These are phyloP conservation scores for Boechera stricta DNA, from an alignment of 345 rosid genomes.

Conservation along the genomic window DNA sequence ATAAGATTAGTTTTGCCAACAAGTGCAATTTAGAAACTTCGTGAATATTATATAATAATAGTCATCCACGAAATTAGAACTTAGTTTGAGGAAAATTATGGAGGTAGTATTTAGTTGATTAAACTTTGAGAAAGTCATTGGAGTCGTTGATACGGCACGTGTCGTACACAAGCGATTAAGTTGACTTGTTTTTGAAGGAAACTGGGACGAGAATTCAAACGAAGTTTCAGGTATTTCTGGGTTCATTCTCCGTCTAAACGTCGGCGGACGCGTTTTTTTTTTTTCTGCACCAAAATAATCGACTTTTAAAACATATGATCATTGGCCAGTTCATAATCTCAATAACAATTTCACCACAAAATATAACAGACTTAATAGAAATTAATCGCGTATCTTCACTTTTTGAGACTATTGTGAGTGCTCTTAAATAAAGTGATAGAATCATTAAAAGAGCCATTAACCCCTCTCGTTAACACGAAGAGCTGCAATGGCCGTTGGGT, in stretches of 20 bases:
- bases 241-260: neutral
- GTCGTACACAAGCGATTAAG: conserved; percentile 19
- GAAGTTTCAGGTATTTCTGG: conserved; percentile 30
- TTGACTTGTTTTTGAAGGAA: conserved; percentile 21
- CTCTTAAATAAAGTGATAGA: neutral
- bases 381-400: neutral
- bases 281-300: neutral
- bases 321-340: neutral
- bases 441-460: neutral
- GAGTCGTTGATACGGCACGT: conserved; percentile 27
- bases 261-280: neutral
- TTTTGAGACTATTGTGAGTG: neutral
- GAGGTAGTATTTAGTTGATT: too few relatives aligned
- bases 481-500: conserved; percentile 43
- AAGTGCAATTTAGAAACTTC: too few relatives aligned
- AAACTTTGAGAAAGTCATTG: too few relatives aligned
- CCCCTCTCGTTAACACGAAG: conserved; percentile 33
- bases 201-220: neutral
- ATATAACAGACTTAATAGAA: neutral
- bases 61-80: too few relatives aligned
- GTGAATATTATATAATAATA: too few relatives aligned
- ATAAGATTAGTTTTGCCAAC: too few relatives aligned
- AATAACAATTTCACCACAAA: neutral
- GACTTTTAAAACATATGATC: neutral
- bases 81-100: too few relatives aligned